Conservation (phyloP, 2,329 filamentous ascomycete genomes). For the Fusarium poae region DNA sequence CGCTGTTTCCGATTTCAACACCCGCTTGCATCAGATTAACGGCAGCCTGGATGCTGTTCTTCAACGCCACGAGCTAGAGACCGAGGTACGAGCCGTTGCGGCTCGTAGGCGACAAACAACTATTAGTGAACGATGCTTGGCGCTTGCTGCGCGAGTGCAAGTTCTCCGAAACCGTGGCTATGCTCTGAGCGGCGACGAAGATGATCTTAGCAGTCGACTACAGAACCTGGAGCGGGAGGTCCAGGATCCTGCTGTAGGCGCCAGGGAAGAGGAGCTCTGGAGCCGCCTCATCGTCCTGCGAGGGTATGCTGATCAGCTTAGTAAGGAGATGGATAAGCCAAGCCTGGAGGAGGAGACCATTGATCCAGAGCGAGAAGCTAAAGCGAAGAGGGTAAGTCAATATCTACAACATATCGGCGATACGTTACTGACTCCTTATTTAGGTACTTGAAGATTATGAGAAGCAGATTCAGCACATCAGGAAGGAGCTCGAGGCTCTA, state of each 20-base stretch:
- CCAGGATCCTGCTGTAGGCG: conserved; percentile 79
- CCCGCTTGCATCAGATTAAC: conserved; percentile 83
- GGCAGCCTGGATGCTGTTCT: conserved; percentile 78
- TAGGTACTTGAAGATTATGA: conserved; percentile 86
- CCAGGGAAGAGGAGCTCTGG: conserved; percentile 87
- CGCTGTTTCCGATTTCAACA: conserved; percentile 77
- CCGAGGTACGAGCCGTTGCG: conserved; percentile 79
- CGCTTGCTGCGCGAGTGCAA: conserved; percentile 83
- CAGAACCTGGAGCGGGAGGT: conserved; percentile 76
- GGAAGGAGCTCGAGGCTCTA: conserved; percentile 76
- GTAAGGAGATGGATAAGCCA: conserved; percentile 79
- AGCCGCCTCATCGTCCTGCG: conserved; percentile 81
- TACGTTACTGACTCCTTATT: conserved; percentile 19
- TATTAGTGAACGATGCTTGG: conserved; percentile 78
- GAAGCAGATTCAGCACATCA: conserved; percentile 81
- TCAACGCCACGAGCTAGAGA: conserved; percentile 80
- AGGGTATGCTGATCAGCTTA: conserved; percentile 78
- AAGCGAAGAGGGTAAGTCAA: conserved; percentile 77
- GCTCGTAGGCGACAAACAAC: conserved; percentile 79
- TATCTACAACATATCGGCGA: not conserved
- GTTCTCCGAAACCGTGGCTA: conserved; percentile 85
- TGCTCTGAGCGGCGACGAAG: conserved; percentile 82
- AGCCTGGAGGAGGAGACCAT: conserved; percentile 69
- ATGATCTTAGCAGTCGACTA: conserved; percentile 80
- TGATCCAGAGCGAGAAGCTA: conserved; percentile 77